A percentile compares a stretch with the other conserved stretches of the same genome.
Conservation (phyloP, 305 asterid genomes). For the Fraxinus sp. region DNA sequence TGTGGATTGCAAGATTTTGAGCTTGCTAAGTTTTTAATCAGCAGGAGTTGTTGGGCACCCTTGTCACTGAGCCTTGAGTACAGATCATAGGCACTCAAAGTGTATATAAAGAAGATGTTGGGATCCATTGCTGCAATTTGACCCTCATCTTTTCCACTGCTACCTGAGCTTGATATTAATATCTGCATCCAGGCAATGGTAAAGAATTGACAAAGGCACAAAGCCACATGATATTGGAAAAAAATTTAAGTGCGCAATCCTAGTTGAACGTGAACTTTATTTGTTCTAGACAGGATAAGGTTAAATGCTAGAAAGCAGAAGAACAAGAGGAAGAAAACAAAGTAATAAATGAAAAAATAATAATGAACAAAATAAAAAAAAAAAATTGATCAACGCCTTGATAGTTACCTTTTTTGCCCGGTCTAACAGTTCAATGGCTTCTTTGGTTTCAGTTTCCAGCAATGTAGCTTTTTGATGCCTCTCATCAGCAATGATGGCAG, state of each 20-base stretch:
- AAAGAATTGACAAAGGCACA: background rate
- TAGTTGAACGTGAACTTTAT: background rate
- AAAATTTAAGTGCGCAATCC: background rate
- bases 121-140: constrained; percentile 47
- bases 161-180: constrained; percentile 43
- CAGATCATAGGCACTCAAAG: constrained; percentile 77
- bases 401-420: constrained; percentile 80
- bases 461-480: constrained; percentile 45
- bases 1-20: constrained; percentile 63
- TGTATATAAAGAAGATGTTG: constrained; percentile 61
- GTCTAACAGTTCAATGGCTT: constrained; percentile 65
- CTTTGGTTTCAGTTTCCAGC: constrained; percentile 65
- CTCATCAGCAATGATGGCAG: constrained; percentile 74
- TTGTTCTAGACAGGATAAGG: background rate
- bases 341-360: background rate
- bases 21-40: constrained; percentile 57
- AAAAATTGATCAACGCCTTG: constrained; percentile 1
- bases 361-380: background rate
- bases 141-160: constrained; percentile 36
- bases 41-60: constrained; percentile 61
- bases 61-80: constrained; percentile 70
- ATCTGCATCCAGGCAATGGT: constrained; percentile 51
- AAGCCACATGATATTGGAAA: background rate
- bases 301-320: background rate
- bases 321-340: background rate